These are phyloP conservation scores for Mortierella polycephala DNA, from an alignment of 371 early-diverging fungal genomes.

Conservation along the genomic window DNA sequence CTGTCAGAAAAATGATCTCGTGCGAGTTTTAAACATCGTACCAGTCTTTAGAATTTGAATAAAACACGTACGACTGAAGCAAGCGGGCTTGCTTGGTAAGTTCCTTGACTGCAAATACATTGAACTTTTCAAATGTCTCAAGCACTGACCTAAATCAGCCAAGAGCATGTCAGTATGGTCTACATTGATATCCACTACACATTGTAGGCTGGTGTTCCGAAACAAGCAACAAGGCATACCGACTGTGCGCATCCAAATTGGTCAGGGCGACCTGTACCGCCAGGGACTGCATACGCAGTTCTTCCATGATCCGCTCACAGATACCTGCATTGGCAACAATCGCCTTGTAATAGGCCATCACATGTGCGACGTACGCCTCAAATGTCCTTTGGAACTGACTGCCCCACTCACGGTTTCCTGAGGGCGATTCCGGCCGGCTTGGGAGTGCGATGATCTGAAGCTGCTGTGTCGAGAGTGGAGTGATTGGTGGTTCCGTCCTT, in stretches of 20 bases:
- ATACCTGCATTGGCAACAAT: constrained; percentile 57
- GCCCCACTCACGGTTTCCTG: constrained; percentile 34
- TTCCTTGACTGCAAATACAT: constrained; percentile 51
- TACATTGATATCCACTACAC: not conserved
- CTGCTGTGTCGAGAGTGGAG: constrained; percentile 7
- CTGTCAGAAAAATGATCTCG: not conserved
- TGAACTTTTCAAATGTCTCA: constrained; percentile 54
- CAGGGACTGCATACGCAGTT: constrained; percentile 65
- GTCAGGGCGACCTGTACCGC: constrained; percentile 69
- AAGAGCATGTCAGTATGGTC: not conserved
- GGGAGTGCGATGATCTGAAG: constrained; percentile 39
- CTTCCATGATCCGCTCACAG: constrained; percentile 60
- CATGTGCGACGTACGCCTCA: constrained; percentile 37
- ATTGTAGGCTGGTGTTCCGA: too few species aligned
- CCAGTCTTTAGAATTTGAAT: not conserved
- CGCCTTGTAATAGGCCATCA: constrained; percentile 46
- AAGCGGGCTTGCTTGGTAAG: constrained; percentile 48
- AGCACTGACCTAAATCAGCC: constrained; percentile 42
- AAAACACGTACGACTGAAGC: constrained; percentile 48
- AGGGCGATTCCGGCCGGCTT: constrained; percentile 16
- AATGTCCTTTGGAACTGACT: constrained; percentile 35
- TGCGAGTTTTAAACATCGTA: not conserved
- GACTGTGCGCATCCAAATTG: constrained; percentile 65
- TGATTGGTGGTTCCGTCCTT: constrained; percentile 31
- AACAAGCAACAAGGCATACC: constrained; percentile 12